Conservation (phyloP, 371 early-diverging fungal species). For the Mucor saturninus region DNA sequence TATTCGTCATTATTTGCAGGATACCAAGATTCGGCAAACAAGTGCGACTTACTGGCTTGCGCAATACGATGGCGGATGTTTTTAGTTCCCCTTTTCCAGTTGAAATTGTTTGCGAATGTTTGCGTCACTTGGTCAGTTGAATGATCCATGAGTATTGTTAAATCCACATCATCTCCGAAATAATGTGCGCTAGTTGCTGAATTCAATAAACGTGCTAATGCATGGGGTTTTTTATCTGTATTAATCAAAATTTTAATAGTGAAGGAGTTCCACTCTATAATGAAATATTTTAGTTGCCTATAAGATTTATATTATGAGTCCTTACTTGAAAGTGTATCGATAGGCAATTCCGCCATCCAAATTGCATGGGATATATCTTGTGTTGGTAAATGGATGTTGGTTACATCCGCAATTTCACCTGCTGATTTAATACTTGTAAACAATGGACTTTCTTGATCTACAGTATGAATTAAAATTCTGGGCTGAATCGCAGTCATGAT, state of each 20-base stretch:
- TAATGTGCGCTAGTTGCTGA: constrained; percentile 47
- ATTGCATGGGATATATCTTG: constrained; percentile 50
- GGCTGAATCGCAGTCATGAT: constrained; percentile 29
- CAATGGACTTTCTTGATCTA: constrained; percentile 3
- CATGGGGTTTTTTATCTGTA: constrained; percentile 60
- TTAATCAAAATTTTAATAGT: constrained; percentile 56
- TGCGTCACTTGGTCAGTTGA: constrained; percentile 57
- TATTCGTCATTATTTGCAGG: constrained; percentile 62
- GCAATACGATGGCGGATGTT: constrained; percentile 60
- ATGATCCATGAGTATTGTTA: constrained; percentile 64
- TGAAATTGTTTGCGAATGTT: constrained; percentile 50
- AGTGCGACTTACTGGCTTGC: constrained; percentile 55
- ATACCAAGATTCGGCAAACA: constrained; percentile 70
- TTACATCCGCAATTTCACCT: constrained; percentile 25
- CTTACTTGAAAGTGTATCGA: constrained; percentile 58
- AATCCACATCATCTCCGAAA: constrained; percentile 57
- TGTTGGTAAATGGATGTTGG: constrained; percentile 50
- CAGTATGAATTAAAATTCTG: constrained; percentile 30
- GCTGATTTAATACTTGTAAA: constrained; percentile 20
- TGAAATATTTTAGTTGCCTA: background rate
- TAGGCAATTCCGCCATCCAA: constrained; percentile 60
- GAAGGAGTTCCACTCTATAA: constrained; percentile 62
- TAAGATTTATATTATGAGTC: background rate
- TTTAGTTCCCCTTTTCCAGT: constrained; percentile 59
- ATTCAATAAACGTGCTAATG: constrained; percentile 55